Evolutionary conservation across 257 asterid species (phyloP), one percentile per base, ranked within the genome.

Genomic region (Plectranthus barbatus): DNA sequence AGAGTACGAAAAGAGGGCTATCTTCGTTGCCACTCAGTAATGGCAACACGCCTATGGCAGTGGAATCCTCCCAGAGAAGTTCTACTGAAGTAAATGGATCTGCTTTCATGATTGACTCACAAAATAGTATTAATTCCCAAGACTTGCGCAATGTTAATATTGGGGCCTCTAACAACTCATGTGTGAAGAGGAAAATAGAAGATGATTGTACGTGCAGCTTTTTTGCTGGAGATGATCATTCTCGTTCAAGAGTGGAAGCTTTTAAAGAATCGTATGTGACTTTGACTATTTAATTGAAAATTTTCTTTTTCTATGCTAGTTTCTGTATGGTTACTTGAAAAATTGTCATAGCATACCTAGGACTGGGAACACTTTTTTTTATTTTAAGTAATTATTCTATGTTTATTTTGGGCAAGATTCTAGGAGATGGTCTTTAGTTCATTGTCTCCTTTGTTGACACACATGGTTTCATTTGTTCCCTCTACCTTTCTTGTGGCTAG

Each of bases 201-300:
- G 74, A 66, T 19, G 64, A 62, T 54, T 76, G 50, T 49, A 31
- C 86, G 36, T 80, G 86, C 76, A 68, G 81, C 65, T 82, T 85
- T 73, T 78, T 83, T 42, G 79, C 85, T 34, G 71, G 71, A 70
- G 94, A 85, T 61, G 77, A 76, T 41, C 76, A 76, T 66, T 87
- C 95, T 70, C 72, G 66, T 59, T 74, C 77, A 17, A 56, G 81
- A 73, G 83, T 90, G 77, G 94, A 85, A 71, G 89, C 83, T 15
- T 81, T 87, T 72, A 90, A 85, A 75, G 77, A 84, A 79, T 65
- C 60, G 99, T 93, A 86, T 50, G 97, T 72, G 79, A 39, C 46
- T 61, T 18, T 48, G 60, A 36, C 53, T 49, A 48, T 51, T 54
- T 57, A 67, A 55, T 34, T 67, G 47, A 14, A 60, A 60, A 26